A percentile compares a stretch with the other conserved stretches of the same genome.
These are phyloP conservation scores for Chalciporus piperatus DNA, from an alignment of 768 basidiomycete genomes.

Conservation along the genomic window DNA sequence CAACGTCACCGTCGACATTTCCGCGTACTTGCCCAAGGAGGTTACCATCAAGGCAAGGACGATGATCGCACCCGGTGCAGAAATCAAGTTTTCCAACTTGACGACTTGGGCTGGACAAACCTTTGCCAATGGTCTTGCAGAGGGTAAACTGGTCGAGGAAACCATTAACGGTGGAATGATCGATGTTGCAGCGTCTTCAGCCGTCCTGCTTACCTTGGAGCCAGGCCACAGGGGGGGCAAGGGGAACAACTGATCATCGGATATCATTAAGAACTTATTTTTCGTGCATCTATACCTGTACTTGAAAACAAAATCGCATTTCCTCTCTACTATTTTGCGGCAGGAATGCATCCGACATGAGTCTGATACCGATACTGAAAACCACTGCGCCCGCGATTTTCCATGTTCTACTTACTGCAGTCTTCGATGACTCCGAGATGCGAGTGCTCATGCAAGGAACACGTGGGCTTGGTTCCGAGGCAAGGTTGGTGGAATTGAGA, in stretches of 20 bases:
- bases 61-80: constrained; percentile 48
- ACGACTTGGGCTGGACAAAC: constrained; percentile 53
- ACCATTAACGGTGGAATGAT: constrained; percentile 33
- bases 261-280: too few species aligned
- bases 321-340: too few species aligned
- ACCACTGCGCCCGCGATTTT: too few species aligned
- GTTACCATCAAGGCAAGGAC: constrained; percentile 37
- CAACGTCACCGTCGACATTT: constrained; percentile 44
- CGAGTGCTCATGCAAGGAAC: too few species aligned
- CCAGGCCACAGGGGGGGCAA: neutral
- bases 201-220: constrained; percentile 30
- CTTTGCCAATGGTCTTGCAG: constrained; percentile 38
- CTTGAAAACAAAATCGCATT: too few species aligned
- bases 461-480: too few species aligned
- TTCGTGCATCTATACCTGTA: too few species aligned
- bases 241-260: neutral
- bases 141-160: constrained; percentile 40
- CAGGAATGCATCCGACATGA: too few species aligned
- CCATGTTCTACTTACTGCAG: too few species aligned
- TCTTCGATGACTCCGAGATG: too few species aligned
- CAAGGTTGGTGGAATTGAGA: too few species aligned
- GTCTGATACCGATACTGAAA: too few species aligned
- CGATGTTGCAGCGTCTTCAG: constrained; percentile 37
- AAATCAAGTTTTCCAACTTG: constrained; percentile 40
- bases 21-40: constrained; percentile 33